phyloP scores from a whole-genome alignment of 2,329 filamentous ascomycete species.

The Phyllosticta capitalensis region DNA sequence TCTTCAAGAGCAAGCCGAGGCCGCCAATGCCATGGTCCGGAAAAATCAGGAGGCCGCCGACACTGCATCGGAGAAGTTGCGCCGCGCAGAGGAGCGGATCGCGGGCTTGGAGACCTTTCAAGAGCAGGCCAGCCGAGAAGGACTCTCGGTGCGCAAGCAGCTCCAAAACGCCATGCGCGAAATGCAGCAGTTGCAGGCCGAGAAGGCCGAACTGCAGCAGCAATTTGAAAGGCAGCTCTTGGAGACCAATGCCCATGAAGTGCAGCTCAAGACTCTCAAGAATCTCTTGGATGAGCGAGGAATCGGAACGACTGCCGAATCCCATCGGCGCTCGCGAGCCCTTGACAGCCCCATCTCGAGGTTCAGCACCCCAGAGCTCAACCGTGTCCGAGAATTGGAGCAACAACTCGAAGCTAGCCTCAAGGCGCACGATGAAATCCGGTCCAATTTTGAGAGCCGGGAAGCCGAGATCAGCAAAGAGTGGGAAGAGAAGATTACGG shows the following conservation, averaged over 20 bases:
- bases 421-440: conserved; percentile 78
- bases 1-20: conserved; percentile 69
- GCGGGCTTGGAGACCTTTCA: conserved; percentile 94
- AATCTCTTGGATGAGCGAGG: conserved; percentile 85
- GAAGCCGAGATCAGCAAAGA: conserved; percentile 79
- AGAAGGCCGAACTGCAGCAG: conserved; percentile 73
- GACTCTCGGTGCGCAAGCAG: conserved; percentile 79
- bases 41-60: conserved; percentile 88
- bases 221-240: conserved; percentile 78
- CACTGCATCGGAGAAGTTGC: conserved; percentile 74
- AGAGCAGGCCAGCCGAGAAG: conserved; percentile 91
- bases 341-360: conserved; percentile 64
- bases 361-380: conserved; percentile 69
- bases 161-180: conserved; percentile 78
- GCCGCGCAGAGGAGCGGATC: conserved; percentile 90
- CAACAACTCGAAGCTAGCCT: conserved; percentile 70
- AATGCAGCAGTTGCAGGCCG: conserved; percentile 67
- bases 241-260: conserved; percentile 84
- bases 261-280: conserved; percentile 89
- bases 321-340: conserved; percentile 60
- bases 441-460: conserved; percentile 64
- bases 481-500: conserved; percentile 86
- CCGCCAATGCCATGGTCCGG: conserved; percentile 70
- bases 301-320: conserved; percentile 56
- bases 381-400: conserved; percentile 74